A percentile compares a stretch with the other conserved stretches of the same genome.
Evolutionary conservation across 2,329 filamentous ascomycete genomes (phyloP).

Genomic region (Pseudogymnoascus sp.): DNA sequence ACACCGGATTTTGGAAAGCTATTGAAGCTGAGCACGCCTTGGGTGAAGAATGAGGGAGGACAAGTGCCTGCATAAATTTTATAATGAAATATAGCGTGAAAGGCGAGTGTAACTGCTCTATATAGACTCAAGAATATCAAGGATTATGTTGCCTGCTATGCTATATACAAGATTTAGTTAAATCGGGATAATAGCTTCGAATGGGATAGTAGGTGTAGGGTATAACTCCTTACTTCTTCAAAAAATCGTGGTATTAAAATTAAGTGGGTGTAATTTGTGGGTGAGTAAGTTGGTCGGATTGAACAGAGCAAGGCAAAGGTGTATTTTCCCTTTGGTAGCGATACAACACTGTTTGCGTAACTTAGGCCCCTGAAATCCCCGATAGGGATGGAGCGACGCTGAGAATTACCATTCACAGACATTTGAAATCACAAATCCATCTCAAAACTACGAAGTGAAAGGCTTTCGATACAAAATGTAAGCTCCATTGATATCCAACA

Average conservation of each 20-base stretch:
- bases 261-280: not conserved
- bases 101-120: not conserved
- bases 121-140: not conserved
- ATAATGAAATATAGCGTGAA: not conserved
- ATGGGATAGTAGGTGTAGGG: not conserved
- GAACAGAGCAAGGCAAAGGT: not conserved
- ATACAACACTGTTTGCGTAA: not conserved
- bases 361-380: not conserved
- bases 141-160: not conserved
- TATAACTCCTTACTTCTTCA: not conserved
- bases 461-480: not conserved
- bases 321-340: not conserved
- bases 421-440: not conserved
- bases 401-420: not conserved
- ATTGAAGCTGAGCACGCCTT: conserved; percentile 15
- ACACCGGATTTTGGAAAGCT: conserved; percentile 23
- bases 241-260: not conserved
- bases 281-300: not conserved
- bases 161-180: not conserved
- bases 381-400: not conserved
- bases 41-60: conserved; percentile 15
- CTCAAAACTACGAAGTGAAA: not conserved
- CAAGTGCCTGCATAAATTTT: not conserved
- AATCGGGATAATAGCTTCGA: not conserved
- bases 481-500: not conserved